Evolutionary conservation across 495 filamentous ascomycete species (phyloP).

Genomic region (Platismatia glauca): DNA sequence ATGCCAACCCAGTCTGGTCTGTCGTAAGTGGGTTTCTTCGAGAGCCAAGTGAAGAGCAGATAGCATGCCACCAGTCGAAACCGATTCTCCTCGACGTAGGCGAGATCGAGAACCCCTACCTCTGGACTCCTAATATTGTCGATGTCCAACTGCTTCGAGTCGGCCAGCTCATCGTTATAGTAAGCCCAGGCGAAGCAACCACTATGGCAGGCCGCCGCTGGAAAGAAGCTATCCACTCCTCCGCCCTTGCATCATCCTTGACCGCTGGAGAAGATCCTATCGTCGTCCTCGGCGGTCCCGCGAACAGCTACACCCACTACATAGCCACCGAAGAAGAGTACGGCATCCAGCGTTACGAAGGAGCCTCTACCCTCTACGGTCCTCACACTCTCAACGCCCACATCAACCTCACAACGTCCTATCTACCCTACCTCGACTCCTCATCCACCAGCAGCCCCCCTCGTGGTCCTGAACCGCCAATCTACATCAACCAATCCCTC

Average conservation of each 20-base stretch:
- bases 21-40: conserved; percentile 67
- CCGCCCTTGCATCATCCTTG: conserved; percentile 35
- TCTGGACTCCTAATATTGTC: conserved; percentile 88
- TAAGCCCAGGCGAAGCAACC: conserved; percentile 83
- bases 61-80: conserved; percentile 72
- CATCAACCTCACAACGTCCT: conserved; percentile 70
- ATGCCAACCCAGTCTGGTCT: conserved; percentile 76
- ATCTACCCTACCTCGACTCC: conserved; percentile 55
- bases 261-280: conserved; percentile 42
- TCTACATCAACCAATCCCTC: conserved; percentile 71
- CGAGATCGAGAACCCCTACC: conserved; percentile 67
- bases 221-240: conserved; percentile 67
- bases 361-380: conserved; percentile 88
- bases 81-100: conserved; percentile 87
- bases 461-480: conserved; percentile 60
- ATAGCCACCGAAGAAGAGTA: conserved; percentile 93
- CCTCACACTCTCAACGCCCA: conserved; percentile 86
- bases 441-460: conserved; percentile 39
- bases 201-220: conserved; percentile 94
- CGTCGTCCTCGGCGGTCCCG: conserved; percentile 85
- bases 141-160: conserved; percentile 85
- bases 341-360: conserved; percentile 83
- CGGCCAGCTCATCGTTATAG: conserved; percentile 78
- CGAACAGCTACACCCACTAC: conserved; percentile 95
- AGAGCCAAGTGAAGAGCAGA: conserved; percentile 60